A percentile compares a stretch with the other conserved stretches of the same genome.
phyloP scores from a whole-genome alignment of 768 basidiomycete species.

The Paxillus ammoniavirescens region DNA sequence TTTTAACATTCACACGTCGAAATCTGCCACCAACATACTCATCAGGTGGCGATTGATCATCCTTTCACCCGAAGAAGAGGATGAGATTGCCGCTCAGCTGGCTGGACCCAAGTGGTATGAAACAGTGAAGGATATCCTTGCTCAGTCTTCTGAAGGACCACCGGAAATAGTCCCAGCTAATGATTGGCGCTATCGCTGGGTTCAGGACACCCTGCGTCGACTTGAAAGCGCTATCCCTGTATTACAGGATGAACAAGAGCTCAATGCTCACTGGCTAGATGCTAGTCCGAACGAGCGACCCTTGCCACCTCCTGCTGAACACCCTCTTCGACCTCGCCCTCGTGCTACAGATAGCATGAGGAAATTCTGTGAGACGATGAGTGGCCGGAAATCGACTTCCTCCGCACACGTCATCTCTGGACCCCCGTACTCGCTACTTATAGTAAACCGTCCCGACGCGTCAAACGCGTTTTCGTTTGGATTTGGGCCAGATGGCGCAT shows the following conservation, averaged over 20 bases:
- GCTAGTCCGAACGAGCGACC: constrained; percentile 50
- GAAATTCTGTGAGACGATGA: constrained; percentile 48
- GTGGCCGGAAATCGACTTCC: constrained; percentile 40
- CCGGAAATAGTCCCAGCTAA: constrained; percentile 61
- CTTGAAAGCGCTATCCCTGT: constrained; percentile 76
- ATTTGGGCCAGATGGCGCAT: constrained; percentile 87
- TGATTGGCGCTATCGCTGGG: constrained; percentile 94
- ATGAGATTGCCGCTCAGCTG: constrained; percentile 79
- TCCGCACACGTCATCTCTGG: constrained; percentile 64
- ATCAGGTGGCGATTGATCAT: constrained; percentile 82
- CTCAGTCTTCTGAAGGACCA: constrained; percentile 50
- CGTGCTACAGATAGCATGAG: constrained; percentile 73
- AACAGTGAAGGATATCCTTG: constrained; percentile 76
- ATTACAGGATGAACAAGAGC: constrained; percentile 56
- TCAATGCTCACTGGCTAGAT: constrained; percentile 57
- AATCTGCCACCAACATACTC: constrained; percentile 3
- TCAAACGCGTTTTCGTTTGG: constrained; percentile 96
- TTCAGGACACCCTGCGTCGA: constrained; percentile 69
- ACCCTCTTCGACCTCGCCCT: constrained; percentile 82
- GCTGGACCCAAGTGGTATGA: constrained; percentile 85
- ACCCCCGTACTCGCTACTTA: constrained; percentile 84
- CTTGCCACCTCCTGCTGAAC: constrained; percentile 77
- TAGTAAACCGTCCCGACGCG: constrained; percentile 83
- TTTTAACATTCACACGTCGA: constrained; percentile 13
- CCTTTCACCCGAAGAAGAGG: constrained; percentile 91